Evolutionary conservation across 1,139 yeast species (phyloP).

Genomic region (Scheffersomyces titani): DNA sequence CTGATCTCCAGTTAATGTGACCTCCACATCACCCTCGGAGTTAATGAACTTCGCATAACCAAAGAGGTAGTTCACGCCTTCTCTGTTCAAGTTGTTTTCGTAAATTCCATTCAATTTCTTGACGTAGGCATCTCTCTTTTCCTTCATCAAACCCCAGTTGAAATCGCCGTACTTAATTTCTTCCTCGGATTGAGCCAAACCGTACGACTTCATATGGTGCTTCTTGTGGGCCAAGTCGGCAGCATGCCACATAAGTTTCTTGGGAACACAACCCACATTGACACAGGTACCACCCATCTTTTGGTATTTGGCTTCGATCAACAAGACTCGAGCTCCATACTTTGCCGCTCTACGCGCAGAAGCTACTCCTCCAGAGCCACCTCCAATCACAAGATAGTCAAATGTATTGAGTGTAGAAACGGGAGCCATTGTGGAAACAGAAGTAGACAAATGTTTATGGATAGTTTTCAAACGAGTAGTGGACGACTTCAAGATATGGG

Average conservation of each 20-base stretch:
- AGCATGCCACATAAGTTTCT: constrained; percentile 98
- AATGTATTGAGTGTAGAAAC: constrained; percentile 53
- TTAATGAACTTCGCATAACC: constrained; percentile 85
- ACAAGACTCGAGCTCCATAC: constrained; percentile 83
- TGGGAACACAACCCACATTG: constrained; percentile 98
- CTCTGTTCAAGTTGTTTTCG: constrained; percentile 80
- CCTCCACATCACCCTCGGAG: constrained; percentile 73
- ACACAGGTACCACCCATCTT: constrained; percentile 97
- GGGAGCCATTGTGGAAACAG: constrained; percentile 51
- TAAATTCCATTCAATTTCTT: constrained; percentile 88
- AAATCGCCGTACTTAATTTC: constrained; percentile 58
- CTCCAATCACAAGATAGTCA: constrained; percentile 94
- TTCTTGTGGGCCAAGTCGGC: constrained; percentile 80
- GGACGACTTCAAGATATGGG: not conserved
- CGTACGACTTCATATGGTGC: constrained; percentile 77
- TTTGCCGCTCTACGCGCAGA: constrained; percentile 95
- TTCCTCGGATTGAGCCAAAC: constrained; percentile 61
- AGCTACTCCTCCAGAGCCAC: constrained; percentile 99
- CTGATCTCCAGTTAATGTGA: constrained; percentile 50
- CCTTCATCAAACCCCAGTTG: constrained; percentile 79
- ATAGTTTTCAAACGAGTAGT: constrained; percentile 17
- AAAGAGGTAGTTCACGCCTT: constrained; percentile 81
- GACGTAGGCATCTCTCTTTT: constrained; percentile 89
- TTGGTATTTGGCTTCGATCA: constrained; percentile 71
- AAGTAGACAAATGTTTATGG: constrained; percentile 27